Evolutionary conservation across 805 yeast genomes (phyloP).

Genomic region (Kodamaea laetipori): DNA sequence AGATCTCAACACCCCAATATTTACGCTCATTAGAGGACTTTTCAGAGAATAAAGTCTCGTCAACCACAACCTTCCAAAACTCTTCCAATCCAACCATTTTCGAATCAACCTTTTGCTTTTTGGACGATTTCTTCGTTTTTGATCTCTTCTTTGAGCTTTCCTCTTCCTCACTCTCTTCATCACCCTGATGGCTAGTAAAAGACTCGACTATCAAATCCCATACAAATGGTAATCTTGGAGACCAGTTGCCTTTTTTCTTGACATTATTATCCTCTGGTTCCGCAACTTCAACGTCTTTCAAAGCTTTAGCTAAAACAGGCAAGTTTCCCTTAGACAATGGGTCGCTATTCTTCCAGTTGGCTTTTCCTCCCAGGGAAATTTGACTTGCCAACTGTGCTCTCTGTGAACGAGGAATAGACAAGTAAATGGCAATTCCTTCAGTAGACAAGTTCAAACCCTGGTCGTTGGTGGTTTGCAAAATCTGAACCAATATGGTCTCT

Average conservation of each 20-base stretch:
- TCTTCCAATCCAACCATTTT: slow-evolving; percentile 41
- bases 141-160: slow-evolving; percentile 38
- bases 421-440: slow-evolving; percentile 78
- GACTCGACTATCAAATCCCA: slow-evolving; percentile 64
- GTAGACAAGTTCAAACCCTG: slow-evolving; percentile 62
- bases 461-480: slow-evolving; percentile 50
- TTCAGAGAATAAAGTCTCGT: slow-evolving; percentile 75
- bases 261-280: slow-evolving; percentile 41
- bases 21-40: slow-evolving; percentile 84
- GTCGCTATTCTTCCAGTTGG: slow-evolving; percentile 68
- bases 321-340: slow-evolving; percentile 76
- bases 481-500: slow-evolving; percentile 23
- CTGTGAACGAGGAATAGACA: slow-evolving; percentile 47
- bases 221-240: slow-evolving; percentile 71
- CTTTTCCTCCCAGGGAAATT: slow-evolving; percentile 14
- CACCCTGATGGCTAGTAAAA: slow-evolving; percentile 27
- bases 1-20: slow-evolving; percentile 80
- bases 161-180: slow-evolving; percentile 23
- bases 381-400: slow-evolving; percentile 20
- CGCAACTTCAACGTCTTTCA: slow-evolving; percentile 56
- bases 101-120: slow-evolving; percentile 11
- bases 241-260: slow-evolving; percentile 69
- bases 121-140: slow-evolving; percentile 28
- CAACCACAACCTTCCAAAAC: slow-evolving; percentile 80
- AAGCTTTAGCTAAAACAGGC: slow-evolving; percentile 57